phyloP scores from a whole-genome alignment of 2,329 filamentous ascomycete genomes.

The Colletotrichum aenigma region DNA sequence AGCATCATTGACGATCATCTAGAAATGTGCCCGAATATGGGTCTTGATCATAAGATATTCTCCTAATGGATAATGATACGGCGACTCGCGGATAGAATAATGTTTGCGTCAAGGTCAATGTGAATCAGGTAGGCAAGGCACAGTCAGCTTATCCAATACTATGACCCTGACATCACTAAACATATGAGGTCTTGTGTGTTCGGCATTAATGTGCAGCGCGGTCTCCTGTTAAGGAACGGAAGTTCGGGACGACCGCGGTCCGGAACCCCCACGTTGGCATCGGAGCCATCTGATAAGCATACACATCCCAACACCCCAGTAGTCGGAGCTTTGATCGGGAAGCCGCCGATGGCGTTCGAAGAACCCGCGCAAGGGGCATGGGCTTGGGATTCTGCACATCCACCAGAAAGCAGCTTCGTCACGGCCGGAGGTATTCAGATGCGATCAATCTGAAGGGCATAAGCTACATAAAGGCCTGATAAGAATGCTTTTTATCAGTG shows the following conservation, averaged over 20 bases:
- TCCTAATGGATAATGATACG: background rate
- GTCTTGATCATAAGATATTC: background rate
- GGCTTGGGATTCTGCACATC: background rate
- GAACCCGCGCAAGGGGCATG: background rate
- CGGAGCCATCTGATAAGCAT: background rate
- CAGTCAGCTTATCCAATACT: fast-evolving
- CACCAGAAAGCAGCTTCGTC: background rate
- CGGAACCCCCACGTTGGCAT: background rate
- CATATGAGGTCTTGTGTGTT: background rate
- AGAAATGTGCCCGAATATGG: background rate
- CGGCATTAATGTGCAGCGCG: background rate
- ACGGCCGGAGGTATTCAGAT: background rate
- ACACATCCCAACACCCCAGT: background rate
- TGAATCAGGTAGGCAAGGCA: background rate
- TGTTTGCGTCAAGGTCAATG: fast-evolving
- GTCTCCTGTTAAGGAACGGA: background rate
- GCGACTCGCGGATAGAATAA: background rate
- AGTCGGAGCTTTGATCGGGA: background rate
- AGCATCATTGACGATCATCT: background rate
- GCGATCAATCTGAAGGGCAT: background rate
- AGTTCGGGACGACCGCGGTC: background rate
- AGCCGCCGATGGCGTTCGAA: background rate
- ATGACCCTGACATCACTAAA: background rate
- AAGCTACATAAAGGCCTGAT: background rate
- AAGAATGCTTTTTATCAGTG: background rate